Conservation (phyloP, 345 rosid genomes). For the Populus deltoides region DNA sequence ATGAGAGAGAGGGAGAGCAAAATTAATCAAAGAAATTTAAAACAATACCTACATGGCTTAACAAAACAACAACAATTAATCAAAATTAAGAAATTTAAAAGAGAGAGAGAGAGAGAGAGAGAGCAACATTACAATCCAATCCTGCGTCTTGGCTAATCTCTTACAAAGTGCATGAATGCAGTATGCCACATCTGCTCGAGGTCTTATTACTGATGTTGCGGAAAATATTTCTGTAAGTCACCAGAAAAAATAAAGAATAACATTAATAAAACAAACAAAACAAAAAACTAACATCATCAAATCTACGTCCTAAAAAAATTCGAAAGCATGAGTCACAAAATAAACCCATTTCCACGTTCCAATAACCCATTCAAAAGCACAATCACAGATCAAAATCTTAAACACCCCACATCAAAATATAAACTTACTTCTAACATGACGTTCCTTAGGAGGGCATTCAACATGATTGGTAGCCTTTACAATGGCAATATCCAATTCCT, state of each 20-base stretch:
- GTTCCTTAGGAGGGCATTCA: conserved; percentile 94
- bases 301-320: neutral
- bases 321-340: neutral
- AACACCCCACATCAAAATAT: neutral
- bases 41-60: neutral
- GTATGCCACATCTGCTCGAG: conserved; percentile 92
- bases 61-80: neutral
- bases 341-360: neutral
- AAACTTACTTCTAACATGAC: conserved; percentile 81
- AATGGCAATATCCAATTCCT: conserved; percentile 92
- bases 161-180: conserved; percentile 82
- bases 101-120: neutral
- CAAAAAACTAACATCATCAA: neutral
- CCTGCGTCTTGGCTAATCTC: conserved; percentile 79
- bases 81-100: neutral
- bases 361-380: neutral
- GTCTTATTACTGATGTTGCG: conserved; percentile 82
- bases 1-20: neutral
- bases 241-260: neutral
- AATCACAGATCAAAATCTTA: neutral
- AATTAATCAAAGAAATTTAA: too few relatives aligned
- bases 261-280: neutral
- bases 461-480: conserved; percentile 96
- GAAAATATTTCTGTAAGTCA: conserved; percentile 60
- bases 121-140: conserved; percentile 67